Evolutionary conservation across 352 stramenopile species (phyloP).

Genomic region (Phytopythium aichiense): DNA sequence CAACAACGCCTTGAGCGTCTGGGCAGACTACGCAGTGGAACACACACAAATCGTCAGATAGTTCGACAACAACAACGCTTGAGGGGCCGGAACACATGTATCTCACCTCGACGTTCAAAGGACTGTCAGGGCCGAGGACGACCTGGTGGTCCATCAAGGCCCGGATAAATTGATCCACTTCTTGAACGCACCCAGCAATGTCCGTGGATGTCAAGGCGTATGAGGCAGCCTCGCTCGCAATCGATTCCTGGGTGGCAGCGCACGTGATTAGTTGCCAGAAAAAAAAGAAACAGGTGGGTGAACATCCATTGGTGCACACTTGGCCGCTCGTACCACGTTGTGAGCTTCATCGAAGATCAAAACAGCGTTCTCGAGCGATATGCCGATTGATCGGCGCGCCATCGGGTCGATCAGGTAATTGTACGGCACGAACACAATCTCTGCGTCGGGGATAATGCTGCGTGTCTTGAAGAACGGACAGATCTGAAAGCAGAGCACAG

Average conservation of each 20-base stretch:
- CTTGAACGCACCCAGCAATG: constrained; percentile 91
- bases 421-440: constrained; percentile 99
- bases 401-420: constrained; percentile 99
- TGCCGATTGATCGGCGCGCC: constrained; percentile 86
- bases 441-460: constrained; percentile 87
- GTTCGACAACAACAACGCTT: background rate
- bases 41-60: background rate
- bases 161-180: constrained; percentile 89
- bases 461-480: constrained; percentile 98
- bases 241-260: constrained; percentile 54
- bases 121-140: constrained; percentile 38
- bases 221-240: constrained; percentile 93
- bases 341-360: constrained; percentile 99
- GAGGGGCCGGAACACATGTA: too few species aligned
- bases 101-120: constrained; percentile 58
- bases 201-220: constrained; percentile 95
- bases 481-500: constrained; percentile 43
- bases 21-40: constrained; percentile 40
- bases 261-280: background rate
- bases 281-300: background rate
- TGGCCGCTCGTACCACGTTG: constrained; percentile 91
- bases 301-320: constrained; percentile 17
- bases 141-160: constrained; percentile 59
- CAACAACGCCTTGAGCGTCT: constrained; percentile 77
- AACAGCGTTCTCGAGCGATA: constrained; percentile 95